These are phyloP conservation scores for Wilhelminamyces savonicus DNA, from an alignment of 805 yeast genomes.

Conservation along the genomic window DNA sequence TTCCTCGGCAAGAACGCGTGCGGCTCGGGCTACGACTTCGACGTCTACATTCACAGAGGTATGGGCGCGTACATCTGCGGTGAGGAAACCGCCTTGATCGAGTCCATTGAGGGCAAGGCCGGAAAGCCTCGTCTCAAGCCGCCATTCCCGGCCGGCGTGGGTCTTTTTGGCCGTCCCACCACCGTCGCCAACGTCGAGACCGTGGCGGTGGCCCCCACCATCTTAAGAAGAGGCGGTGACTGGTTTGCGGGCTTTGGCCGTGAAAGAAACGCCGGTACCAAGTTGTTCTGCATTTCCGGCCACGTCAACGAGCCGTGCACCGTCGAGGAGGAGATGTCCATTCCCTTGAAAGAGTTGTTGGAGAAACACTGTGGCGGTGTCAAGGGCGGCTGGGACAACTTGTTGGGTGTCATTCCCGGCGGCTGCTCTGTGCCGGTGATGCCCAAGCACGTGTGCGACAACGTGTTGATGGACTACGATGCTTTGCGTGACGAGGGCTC, in stretches of 20 bases:
- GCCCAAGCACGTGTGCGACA: conserved; percentile 60
- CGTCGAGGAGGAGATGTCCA: conserved; percentile 91
- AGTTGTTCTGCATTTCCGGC: conserved; percentile 81
- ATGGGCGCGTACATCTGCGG: conserved; percentile 94
- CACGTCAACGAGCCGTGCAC: conserved; percentile 91
- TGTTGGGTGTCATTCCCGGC: conserved; percentile 83
- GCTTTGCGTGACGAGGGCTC: conserved; percentile 81
- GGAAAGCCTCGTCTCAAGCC: conserved; percentile 93
- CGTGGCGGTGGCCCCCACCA: conserved; percentile 85
- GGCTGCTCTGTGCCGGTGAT: conserved; percentile 84
- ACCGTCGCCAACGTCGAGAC: conserved; percentile 91
- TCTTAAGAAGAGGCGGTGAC: conserved; percentile 80
- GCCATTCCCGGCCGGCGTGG: conserved; percentile 93
- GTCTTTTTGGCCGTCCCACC: conserved; percentile 84
- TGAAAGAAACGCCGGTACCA: conserved; percentile 78
- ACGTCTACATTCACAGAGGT: conserved; percentile 81
- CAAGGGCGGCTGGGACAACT: conserved; percentile 89
- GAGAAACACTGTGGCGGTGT: conserved; percentile 91
- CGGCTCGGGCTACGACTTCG: conserved; percentile 81
- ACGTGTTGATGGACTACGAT: conserved; percentile 80
- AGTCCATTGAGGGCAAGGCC: conserved; percentile 86
- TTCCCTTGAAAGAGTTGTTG: conserved; percentile 73
- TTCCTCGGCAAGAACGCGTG: conserved; percentile 79
- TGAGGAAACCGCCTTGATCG: conserved; percentile 86
- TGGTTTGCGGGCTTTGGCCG: conserved; percentile 86